Percentiles rank a stretch among this genome's conserved stretches.
Evolutionary conservation across 306 rosid species (phyloP).

Genomic region (Cercis canadensis): DNA sequence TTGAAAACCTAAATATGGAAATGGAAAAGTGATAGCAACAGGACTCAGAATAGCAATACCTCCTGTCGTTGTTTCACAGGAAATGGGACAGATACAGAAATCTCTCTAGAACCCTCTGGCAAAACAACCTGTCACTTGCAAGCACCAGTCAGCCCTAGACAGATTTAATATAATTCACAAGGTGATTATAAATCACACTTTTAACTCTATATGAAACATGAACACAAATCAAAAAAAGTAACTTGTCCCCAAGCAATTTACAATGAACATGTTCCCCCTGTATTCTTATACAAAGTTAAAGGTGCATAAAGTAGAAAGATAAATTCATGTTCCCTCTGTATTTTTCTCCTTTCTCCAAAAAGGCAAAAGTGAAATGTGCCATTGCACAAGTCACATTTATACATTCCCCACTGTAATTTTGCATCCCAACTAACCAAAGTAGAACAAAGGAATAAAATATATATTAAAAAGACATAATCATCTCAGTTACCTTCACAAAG

Average conservation of each 20-base stretch:
- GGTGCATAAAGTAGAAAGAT: constrained; percentile 16
- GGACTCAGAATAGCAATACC: constrained; percentile 54
- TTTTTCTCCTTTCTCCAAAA: constrained; percentile 2
- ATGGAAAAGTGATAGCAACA: constrained; percentile 20
- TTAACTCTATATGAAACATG: constrained; percentile 4
- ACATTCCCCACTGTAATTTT: constrained; percentile 4
- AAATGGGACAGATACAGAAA: constrained; percentile 78
- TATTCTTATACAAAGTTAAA: constrained; percentile 4
- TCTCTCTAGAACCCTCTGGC: constrained; percentile 89
- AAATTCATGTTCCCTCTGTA: background rate
- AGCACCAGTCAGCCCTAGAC: constrained; percentile 25
- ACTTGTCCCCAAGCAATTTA: too few relatives aligned
- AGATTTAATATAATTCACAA: constrained; percentile 16
- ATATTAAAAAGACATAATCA: constrained; percentile 14
- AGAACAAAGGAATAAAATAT: background rate
- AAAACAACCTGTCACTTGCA: constrained; percentile 85
- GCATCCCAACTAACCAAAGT: constrained; percentile 10
- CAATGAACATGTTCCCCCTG: too few relatives aligned
- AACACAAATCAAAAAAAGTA: too few relatives aligned
- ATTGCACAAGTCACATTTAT: constrained; percentile 19
- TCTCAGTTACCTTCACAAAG: constrained; percentile 68
- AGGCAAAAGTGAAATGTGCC: constrained; percentile 24
- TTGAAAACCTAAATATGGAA: constrained; percentile 36
- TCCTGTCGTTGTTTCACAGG: constrained; percentile 74
- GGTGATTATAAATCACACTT: constrained; percentile 29